Conservation (phyloP, 2,329 filamentous ascomycete species). For the Aspergillus chevalieri region DNA sequence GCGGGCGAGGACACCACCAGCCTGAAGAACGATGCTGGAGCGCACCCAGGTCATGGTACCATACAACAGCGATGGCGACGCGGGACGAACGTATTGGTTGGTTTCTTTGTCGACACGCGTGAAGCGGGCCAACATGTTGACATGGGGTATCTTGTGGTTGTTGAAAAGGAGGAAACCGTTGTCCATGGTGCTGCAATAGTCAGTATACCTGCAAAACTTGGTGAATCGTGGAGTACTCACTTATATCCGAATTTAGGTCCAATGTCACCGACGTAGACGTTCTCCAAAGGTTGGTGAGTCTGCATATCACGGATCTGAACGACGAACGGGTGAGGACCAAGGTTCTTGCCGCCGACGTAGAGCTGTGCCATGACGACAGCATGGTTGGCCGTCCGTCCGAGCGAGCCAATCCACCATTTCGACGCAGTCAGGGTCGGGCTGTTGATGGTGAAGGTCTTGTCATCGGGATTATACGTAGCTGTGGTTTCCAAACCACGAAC, state of each 20-base stretch:
- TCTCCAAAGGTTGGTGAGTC: conserved; percentile 63
- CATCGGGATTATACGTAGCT: conserved; percentile 65
- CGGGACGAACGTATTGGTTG: conserved; percentile 61
- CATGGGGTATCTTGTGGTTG: conserved; percentile 66
- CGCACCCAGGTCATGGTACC: conserved; percentile 72
- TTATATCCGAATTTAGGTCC: conserved; percentile 75
- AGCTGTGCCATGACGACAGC: conserved; percentile 76
- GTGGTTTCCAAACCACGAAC: conserved; percentile 67
- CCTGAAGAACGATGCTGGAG: conserved; percentile 66
- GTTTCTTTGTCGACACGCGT: conserved; percentile 63
- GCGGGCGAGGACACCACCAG: conserved; percentile 63
- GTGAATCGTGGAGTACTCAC: conserved; percentile 21
- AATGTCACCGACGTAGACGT: conserved; percentile 71
- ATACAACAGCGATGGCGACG: conserved; percentile 63
- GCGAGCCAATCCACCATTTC: conserved; percentile 81
- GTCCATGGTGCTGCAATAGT: conserved; percentile 59
- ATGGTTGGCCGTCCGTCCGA: conserved; percentile 69
- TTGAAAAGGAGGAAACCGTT: conserved; percentile 76
- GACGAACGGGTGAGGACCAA: conserved; percentile 72
- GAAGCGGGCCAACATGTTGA: conserved; percentile 68
- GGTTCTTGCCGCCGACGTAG: conserved; percentile 60
- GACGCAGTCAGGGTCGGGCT: conserved; percentile 67
- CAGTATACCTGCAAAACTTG: background rate
- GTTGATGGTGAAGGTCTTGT: conserved; percentile 70
- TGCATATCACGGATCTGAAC: conserved; percentile 66